Conservation (phyloP, 352 stramenopile species). For the Phytophthora pini region DNA sequence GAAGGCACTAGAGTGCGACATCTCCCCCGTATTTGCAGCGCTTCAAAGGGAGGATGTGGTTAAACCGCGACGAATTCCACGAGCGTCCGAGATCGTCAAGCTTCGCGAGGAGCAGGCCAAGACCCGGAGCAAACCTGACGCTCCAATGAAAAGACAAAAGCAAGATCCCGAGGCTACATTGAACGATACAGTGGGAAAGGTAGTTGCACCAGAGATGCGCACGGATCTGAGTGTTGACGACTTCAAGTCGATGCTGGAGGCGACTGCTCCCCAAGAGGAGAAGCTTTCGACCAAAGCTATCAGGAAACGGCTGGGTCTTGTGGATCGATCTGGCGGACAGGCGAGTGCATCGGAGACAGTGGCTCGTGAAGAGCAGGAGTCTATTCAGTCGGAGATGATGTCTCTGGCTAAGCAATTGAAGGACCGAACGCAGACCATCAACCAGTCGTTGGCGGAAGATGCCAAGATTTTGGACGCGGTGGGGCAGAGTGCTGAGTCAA, state of each 20-base stretch:
- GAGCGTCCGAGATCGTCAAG: slow-evolving; percentile 38
- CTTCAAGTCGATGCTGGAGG: slow-evolving; percentile 69
- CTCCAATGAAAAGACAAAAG: neutral
- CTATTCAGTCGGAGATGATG: slow-evolving; percentile 80
- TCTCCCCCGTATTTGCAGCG: slow-evolving; percentile 22
- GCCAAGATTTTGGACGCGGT: slow-evolving; percentile 81
- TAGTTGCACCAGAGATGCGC: slow-evolving; percentile 21
- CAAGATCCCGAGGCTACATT: neutral
- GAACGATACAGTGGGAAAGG: slow-evolving; percentile 6
- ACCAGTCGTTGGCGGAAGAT: slow-evolving; percentile 71
- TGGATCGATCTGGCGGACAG: slow-evolving; percentile 41
- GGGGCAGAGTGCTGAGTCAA: slow-evolving; percentile 72
- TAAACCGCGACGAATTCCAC: slow-evolving; percentile 25
- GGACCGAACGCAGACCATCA: slow-evolving; percentile 76
- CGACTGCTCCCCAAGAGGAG: slow-evolving; percentile 35
- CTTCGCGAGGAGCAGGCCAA: slow-evolving; percentile 17
- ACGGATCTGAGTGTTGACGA: slow-evolving; percentile 55
- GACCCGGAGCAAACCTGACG: slow-evolving; percentile 1
- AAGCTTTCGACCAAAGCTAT: slow-evolving; percentile 67
- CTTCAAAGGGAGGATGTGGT: slow-evolving; percentile 9
- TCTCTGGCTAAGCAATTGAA: slow-evolving; percentile 75
- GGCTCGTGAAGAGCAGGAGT: slow-evolving; percentile 68
- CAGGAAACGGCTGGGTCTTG: slow-evolving; percentile 60
- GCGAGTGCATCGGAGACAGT: slow-evolving; percentile 48
- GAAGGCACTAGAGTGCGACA: slow-evolving; percentile 28